Conservation (phyloP, 2,329 filamentous ascomycete species). For the Talaromyces amestolkiae region DNA sequence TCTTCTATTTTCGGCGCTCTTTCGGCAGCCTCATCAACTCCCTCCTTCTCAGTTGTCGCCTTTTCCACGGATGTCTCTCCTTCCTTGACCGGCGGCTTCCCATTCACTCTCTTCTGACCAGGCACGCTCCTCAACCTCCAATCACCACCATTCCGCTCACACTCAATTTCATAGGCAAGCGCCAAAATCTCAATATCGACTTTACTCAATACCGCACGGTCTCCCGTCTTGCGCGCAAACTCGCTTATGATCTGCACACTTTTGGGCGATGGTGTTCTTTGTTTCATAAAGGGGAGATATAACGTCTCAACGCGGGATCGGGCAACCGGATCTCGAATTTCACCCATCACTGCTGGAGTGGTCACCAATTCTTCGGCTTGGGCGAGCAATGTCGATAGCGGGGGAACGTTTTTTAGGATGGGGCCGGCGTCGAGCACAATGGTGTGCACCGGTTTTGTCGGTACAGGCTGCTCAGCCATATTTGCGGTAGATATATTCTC, state of each 20-base stretch:
- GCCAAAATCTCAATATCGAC: constrained; percentile 89
- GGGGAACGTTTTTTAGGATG: constrained; percentile 87
- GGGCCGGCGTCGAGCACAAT: constrained; percentile 89
- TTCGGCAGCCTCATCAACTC: neutral
- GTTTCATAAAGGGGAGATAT: constrained; percentile 77
- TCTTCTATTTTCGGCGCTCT: constrained; percentile 17
- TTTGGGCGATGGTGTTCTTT: constrained; percentile 70
- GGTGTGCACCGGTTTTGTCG: constrained; percentile 69
- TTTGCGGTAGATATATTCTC: neutral
- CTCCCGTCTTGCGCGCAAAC: constrained; percentile 86
- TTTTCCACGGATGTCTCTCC: constrained; percentile 30
- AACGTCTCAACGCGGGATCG: constrained; percentile 78
- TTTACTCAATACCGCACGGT: constrained; percentile 80
- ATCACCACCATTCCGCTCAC: constrained; percentile 83
- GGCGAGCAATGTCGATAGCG: constrained; percentile 75
- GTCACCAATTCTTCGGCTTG: constrained; percentile 77
- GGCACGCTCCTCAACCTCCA: constrained; percentile 78
- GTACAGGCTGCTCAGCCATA: constrained; percentile 29
- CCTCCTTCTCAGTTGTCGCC: neutral
- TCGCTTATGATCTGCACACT: constrained; percentile 77
- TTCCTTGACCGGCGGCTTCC: constrained; percentile 56
- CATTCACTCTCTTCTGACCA: constrained; percentile 75
- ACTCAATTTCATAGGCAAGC: constrained; percentile 89
- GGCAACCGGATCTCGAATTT: constrained; percentile 83
- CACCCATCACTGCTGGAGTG: constrained; percentile 77